Base-by-base conservation (phyloP, 2,329 filamentous ascomycete species). In the Scortechinia acanthostroma region DNA sequence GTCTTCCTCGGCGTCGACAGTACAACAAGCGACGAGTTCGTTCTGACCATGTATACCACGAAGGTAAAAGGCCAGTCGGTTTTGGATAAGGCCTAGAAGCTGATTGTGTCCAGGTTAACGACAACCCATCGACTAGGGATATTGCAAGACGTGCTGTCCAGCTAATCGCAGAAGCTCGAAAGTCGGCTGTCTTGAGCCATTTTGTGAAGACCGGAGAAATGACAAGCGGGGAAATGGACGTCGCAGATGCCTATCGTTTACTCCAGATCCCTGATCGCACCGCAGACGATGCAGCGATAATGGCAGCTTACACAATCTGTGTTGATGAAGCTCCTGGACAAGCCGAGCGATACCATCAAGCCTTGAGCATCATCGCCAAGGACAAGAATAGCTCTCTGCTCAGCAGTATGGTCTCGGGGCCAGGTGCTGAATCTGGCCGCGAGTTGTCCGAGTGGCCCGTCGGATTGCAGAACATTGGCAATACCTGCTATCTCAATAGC, bases 401-500 rank as follows among this genome's bases (percentile, higher is more conserved):
- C 10, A 30, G n/a, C 10, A 30, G n/a, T n/a, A 30, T 30, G 25
- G 25, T n/a, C 25, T 10, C n/a, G n/a, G n/a, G n/a, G n/a, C n/a
- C n/a, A n/a, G n/a, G n/a, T n/a, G n/a, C n/a, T n/a, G 25, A 30
- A n/a, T 30, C 25, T 10, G 10, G 10, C 10, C 25, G 25, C 10
- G n/a, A 30, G 25, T 10, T 10, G n/a, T n/a, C 25, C 25, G n/a
- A 77, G 22, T 81, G 88, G 61, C 93, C 93, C 0, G 87, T 95
- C 19, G 93, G 93, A 0, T 74, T 97, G 4, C 77, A 83, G 50
- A 98, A 97, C 54, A 95, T 97, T 47, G 91, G 93, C 48, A 98
- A 98, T 57, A 98, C 94, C 0, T 98, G 93, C 61, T 98, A 98
- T 56, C 74, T 98, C 45, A 98, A 98, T 69, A 97, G 91, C 64